phyloP scores from a whole-genome alignment of 306 rosid species.

The Corylus heterophylla region DNA sequence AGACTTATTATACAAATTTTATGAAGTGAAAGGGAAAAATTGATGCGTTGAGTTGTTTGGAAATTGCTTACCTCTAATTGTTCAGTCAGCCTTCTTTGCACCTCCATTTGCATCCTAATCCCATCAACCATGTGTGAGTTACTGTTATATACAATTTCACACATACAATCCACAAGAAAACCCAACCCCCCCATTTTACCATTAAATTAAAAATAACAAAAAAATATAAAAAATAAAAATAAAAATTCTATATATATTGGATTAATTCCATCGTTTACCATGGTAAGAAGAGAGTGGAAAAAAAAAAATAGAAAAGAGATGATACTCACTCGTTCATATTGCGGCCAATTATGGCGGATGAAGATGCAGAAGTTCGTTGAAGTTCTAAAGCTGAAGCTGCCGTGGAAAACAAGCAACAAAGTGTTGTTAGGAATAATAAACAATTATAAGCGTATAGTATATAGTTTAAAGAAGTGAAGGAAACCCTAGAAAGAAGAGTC shows the following conservation, averaged over 20 bases:
- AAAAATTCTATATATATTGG: background rate
- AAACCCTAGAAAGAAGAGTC: conserved; percentile 71
- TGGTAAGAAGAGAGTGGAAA: background rate
- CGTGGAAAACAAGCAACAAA: background rate
- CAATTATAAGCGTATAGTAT: too few species aligned
- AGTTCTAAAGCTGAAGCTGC: conserved; percentile 84
- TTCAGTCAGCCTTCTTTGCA: conserved; percentile 96
- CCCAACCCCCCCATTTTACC: conserved; percentile 27
- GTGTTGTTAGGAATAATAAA: background rate
- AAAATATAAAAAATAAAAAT: background rate
- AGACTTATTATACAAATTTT: background rate
- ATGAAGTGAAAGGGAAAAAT: background rate
- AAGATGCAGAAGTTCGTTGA: conserved; percentile 80
- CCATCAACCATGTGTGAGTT: conserved; percentile 72
- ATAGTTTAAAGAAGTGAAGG: conserved; percentile 5
- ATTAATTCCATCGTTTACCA: conserved; percentile 1
- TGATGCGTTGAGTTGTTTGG: background rate
- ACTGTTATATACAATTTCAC: conserved; percentile 49
- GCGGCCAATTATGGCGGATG: conserved; percentile 84
- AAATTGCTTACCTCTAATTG: conserved; percentile 76
- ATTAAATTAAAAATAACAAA: background rate
- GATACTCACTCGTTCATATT: conserved; percentile 87
- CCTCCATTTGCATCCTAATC: conserved; percentile 99
- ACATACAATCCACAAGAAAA: conserved; percentile 47
- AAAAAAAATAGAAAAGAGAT: background rate